These are phyloP conservation scores for Parathielavia appendiculata DNA, from an alignment of 495 filamentous ascomycete genomes.

Conservation along the genomic window DNA sequence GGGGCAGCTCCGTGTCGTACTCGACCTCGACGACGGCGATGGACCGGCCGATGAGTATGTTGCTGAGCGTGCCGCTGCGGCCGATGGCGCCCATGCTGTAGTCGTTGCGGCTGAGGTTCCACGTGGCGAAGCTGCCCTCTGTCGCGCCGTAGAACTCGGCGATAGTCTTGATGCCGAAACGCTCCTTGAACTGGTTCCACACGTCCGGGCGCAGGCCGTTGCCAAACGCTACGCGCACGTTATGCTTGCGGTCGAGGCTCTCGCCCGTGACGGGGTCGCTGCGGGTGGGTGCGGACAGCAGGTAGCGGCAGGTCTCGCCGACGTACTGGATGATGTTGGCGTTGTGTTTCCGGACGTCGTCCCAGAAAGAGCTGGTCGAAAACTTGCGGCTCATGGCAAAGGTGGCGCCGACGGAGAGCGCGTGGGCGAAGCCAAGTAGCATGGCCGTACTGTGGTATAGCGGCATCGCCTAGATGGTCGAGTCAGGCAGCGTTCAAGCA, in stretches of 20 bases:
- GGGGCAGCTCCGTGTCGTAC: constrained; percentile 62
- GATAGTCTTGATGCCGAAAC: constrained; percentile 76
- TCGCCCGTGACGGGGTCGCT: constrained; percentile 60
- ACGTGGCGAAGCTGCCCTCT: constrained; percentile 66
- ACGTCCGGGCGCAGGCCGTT: constrained; percentile 92
- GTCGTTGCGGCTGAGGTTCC: constrained; percentile 71
- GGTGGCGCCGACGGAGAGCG: constrained; percentile 57
- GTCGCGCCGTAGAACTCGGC: constrained; percentile 90
- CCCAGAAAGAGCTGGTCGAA: constrained; percentile 76
- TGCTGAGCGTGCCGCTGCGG: constrained; percentile 60
- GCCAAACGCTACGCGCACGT: constrained; percentile 75
- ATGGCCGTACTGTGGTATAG: constrained; percentile 86
- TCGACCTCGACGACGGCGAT: constrained; percentile 68
- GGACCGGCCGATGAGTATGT: constrained; percentile 45
- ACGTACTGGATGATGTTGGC: constrained; percentile 92
- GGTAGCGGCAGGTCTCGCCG: constrained; percentile 88
- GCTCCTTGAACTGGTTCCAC: constrained; percentile 81
- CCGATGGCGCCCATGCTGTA: constrained; percentile 79
- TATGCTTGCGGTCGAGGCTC: constrained; percentile 71
- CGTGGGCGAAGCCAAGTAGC: constrained; percentile 60
- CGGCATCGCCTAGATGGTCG: constrained; percentile 66
- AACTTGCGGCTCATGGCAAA: constrained; percentile 75
- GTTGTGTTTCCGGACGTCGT: constrained; percentile 63
- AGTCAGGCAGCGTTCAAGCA: neutral
- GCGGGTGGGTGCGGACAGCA: constrained; percentile 65